phyloP scores from a whole-genome alignment of 371 early-diverging fungal species.

The Zychaea mexicana region DNA sequence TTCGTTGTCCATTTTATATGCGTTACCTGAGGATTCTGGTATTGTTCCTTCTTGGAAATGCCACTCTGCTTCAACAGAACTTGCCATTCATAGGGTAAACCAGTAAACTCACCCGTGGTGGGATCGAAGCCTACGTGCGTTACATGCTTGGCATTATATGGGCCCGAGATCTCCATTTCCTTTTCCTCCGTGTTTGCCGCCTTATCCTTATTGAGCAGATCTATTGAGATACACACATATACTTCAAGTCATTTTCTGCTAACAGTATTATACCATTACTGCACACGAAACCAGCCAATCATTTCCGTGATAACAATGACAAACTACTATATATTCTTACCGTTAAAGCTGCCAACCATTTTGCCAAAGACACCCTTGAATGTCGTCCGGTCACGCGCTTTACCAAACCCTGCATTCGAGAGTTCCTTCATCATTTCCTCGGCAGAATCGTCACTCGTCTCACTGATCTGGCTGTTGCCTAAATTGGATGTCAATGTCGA shows the following conservation, averaged over 20 bases:
- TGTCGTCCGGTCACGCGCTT: constrained; percentile 49
- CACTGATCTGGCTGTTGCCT: constrained; percentile 17
- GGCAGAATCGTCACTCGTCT: constrained; percentile 10
- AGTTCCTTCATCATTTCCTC: constrained; percentile 7
- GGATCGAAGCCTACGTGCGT: constrained; percentile 94
- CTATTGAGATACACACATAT: constrained; percentile 27
- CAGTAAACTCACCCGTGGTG: constrained; percentile 93
- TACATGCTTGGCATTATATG: constrained; percentile 95
- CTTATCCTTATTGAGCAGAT: constrained; percentile 59
- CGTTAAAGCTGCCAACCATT: constrained; percentile 62
- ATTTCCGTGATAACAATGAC: neutral
- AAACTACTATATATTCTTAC: constrained; percentile 43
- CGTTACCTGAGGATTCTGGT: constrained; percentile 88
- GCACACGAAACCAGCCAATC: too few species aligned
- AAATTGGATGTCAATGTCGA: too few species aligned
- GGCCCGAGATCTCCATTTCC: constrained; percentile 91
- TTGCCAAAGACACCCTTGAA: constrained; percentile 73
- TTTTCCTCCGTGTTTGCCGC: constrained; percentile 50
- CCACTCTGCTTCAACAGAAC: constrained; percentile 88
- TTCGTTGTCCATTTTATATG: too few species aligned
- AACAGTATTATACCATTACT: too few species aligned
- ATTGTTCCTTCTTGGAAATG: constrained; percentile 93
- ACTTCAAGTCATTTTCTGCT: too few species aligned
- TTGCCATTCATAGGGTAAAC: constrained; percentile 95
- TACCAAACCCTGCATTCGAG: constrained; percentile 27